These are phyloP conservation scores for Castanea sativa DNA, from an alignment of 306 rosid genomes.

Conservation along the genomic window DNA sequence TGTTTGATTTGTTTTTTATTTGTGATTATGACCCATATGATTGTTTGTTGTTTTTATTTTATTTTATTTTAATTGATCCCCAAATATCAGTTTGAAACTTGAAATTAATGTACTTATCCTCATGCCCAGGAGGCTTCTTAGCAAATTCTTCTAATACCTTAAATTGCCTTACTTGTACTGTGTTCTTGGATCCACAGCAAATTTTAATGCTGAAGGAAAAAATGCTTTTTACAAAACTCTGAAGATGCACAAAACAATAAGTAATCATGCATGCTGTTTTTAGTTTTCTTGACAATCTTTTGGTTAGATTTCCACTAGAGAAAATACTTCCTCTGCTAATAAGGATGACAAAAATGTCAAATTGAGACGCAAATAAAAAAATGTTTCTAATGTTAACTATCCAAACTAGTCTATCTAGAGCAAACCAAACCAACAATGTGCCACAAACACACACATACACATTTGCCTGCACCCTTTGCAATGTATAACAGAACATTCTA, in stretches of 20 bases:
- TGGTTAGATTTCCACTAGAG: neutral
- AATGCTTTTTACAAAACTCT: neutral
- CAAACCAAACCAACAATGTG: neutral
- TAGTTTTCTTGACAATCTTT: neutral
- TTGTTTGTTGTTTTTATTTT: too few relatives aligned
- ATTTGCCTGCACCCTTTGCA: neutral
- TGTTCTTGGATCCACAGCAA: neutral
- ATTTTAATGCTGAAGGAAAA: conserved; percentile 4
- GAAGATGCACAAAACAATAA: neutral
- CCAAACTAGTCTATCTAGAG: neutral
- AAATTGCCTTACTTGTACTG: neutral
- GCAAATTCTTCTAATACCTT: too few relatives aligned
- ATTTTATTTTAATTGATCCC: too few relatives aligned
- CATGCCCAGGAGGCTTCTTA: too few relatives aligned
- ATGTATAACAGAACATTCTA: neutral
- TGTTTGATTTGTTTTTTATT: too few relatives aligned
- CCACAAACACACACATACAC: neutral
- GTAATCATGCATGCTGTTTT: neutral
- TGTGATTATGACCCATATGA: too few relatives aligned
- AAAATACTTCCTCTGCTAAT: neutral
- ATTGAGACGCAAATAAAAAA: neutral
- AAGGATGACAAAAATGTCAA: neutral
- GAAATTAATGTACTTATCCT: too few relatives aligned
- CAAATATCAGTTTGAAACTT: too few relatives aligned
- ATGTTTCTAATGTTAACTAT: neutral